Percentiles rank a stretch among this genome's conserved stretches.
These are phyloP conservation scores for Annulohypoxylon nitens DNA, from an alignment of 495 filamentous ascomycete species.

Conservation along the genomic window DNA sequence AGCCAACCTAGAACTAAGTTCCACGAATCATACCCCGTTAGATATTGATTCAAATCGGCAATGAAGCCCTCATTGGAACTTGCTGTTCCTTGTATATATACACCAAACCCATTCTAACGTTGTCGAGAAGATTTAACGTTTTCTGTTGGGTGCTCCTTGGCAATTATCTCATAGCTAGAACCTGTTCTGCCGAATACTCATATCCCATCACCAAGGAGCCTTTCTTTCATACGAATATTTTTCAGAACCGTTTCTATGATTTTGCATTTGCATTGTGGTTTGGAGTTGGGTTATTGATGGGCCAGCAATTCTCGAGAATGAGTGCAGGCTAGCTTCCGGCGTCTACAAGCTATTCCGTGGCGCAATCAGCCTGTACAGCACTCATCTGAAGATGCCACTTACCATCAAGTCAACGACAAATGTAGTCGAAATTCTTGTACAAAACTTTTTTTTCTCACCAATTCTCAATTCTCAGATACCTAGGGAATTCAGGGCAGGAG, in stretches of 20 bases:
- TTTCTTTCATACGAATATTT: slow-evolving; percentile 16
- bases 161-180: slow-evolving; percentile 3
- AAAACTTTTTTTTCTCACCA: slow-evolving; percentile 18
- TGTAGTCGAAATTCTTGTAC: slow-evolving; percentile 31
- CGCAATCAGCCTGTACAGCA: not conserved
- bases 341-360: not conserved
- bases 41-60: slow-evolving; percentile 24
- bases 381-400: not conserved
- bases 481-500: slow-evolving; percentile 14
- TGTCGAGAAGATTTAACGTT: not conserved
- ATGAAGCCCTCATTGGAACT: slow-evolving; percentile 14
- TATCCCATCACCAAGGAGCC: not conserved
- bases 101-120: slow-evolving; percentile 14
- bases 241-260: slow-evolving; percentile 10
- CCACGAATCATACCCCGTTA: slow-evolving; percentile 17
- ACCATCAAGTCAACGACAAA: not conserved
- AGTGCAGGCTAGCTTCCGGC: slow-evolving; percentile 2
- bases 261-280: slow-evolving; percentile 37
- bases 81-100: slow-evolving; percentile 33
- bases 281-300: slow-evolving; percentile 39
- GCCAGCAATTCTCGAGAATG: slow-evolving; percentile 10
- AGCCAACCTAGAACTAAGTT: slow-evolving; percentile 12
- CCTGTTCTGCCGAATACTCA: not conserved
- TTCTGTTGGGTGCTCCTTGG: slow-evolving; percentile 7
- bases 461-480: slow-evolving; percentile 17